A percentile compares a stretch with the other conserved stretches of the same genome.
Conservation (phyloP, 108 stramenopile genomes). For the Skeletonema grethae region DNA sequence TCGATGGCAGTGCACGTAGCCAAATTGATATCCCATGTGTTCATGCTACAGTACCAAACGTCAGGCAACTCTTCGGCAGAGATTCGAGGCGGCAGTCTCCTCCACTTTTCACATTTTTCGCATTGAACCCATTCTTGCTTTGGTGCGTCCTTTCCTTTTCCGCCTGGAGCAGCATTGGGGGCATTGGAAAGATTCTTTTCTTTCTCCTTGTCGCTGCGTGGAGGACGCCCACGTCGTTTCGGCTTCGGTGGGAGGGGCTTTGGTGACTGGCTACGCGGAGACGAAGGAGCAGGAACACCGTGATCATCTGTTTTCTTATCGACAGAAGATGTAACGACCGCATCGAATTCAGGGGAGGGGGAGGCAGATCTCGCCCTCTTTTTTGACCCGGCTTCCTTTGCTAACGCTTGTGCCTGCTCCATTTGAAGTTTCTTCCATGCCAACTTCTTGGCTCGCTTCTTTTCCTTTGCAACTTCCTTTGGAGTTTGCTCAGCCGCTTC, state of each 20-base stretch:
- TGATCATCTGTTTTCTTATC: constrained; percentile 17
- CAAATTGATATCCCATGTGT: constrained; percentile 76
- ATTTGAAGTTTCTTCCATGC: constrained; percentile 44
- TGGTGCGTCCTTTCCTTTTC: constrained; percentile 43
- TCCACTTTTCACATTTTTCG: constrained; percentile 87
- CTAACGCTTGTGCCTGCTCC: constrained; percentile 19
- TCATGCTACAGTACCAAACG: constrained; percentile 84
- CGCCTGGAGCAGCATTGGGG: constrained; percentile 9
- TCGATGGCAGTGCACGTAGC: constrained; percentile 79
- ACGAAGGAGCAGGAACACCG: neutral
- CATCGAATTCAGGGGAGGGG: constrained; percentile 16
- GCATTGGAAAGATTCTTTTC: constrained; percentile 17
- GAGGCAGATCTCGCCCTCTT: constrained; percentile 11
- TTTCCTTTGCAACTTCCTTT: constrained; percentile 70
- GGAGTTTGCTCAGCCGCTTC: constrained; percentile 69
- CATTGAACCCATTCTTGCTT: constrained; percentile 90
- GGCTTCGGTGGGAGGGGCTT: constrained; percentile 12
- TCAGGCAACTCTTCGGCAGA: constrained; percentile 74
- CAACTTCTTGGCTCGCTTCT: constrained; percentile 54
- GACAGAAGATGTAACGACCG: neutral
- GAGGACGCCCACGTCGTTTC: constrained; percentile 48
- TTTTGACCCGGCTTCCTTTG: constrained; percentile 2
- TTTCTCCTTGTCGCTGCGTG: constrained; percentile 46
- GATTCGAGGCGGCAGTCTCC: constrained; percentile 76
- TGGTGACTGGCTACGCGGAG: constrained; percentile 22